phyloP scores from a whole-genome alignment of 2,329 filamentous ascomycete species.

The Cercospora sesami region DNA sequence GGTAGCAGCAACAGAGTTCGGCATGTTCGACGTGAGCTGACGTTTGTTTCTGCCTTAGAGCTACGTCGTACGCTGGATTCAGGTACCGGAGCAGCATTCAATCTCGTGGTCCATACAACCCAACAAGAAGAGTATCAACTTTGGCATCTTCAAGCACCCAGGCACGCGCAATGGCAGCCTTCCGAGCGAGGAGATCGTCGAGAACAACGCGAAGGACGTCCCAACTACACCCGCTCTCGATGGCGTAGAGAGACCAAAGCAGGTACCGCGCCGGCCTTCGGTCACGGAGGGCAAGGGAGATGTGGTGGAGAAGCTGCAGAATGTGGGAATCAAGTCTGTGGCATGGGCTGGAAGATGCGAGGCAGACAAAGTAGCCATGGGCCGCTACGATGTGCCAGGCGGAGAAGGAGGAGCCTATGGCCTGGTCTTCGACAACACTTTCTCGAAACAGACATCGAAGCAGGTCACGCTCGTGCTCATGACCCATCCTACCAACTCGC shows the following conservation, averaged over 20 bases:
- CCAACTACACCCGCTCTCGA: constrained; percentile 41
- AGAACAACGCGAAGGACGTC: constrained; percentile 38
- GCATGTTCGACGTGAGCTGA: constrained; percentile 8
- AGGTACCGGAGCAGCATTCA: constrained; percentile 83
- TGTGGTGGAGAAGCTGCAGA: constrained; percentile 64
- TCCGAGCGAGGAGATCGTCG: constrained; percentile 45
- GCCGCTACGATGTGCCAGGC: constrained; percentile 74
- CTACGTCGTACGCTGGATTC: constrained; percentile 96
- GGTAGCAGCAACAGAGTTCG: not conserved
- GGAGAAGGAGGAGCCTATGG: constrained; percentile 90
- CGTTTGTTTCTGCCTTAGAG: constrained; percentile 58
- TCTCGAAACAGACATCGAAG: constrained; percentile 92
- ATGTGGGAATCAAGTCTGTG: constrained; percentile 62
- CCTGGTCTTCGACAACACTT: constrained; percentile 97
- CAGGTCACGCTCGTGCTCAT: constrained; percentile 91
- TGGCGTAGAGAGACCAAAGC: constrained; percentile 38
- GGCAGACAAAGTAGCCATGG: constrained; percentile 90
- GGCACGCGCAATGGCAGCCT: constrained; percentile 63
- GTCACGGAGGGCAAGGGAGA: constrained; percentile 56
- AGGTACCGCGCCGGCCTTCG: constrained; percentile 47
- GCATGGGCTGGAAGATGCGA: constrained; percentile 92
- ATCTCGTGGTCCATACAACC: constrained; percentile 98
- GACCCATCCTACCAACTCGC: constrained; percentile 82
- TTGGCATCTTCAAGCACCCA: constrained; percentile 96
- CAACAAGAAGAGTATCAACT: constrained; percentile 98